Percentiles rank a stretch among this genome's conserved stretches.
Evolutionary conservation across 768 basidiomycete species (phyloP).

Genomic region (Kwoniella shandongensis): DNA sequence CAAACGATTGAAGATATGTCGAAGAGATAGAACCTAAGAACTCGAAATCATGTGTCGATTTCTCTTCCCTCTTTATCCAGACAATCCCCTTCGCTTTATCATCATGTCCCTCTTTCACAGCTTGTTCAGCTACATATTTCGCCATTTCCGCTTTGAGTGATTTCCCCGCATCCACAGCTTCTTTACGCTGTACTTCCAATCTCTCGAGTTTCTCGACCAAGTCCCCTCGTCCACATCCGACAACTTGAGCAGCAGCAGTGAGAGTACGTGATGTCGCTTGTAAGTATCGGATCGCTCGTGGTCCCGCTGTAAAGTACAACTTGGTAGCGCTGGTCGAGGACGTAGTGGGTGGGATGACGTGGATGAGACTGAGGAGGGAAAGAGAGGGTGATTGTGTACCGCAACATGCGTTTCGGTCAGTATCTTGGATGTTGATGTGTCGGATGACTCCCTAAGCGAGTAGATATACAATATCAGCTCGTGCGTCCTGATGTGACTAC

Average conservation of each 20-base stretch:
- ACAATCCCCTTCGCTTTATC: conserved; percentile 18
- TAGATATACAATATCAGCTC: neutral
- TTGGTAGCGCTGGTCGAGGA: conserved; percentile 71
- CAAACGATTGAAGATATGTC: neutral
- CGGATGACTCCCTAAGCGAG: conserved; percentile 61
- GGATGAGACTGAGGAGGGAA: conserved; percentile 75
- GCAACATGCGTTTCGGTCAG: conserved; percentile 61
- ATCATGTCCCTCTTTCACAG: neutral
- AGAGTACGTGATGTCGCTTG: conserved; percentile 63
- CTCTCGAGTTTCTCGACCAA: conserved; percentile 66
- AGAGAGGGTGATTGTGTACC: conserved; percentile 44
- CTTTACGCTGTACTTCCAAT: conserved; percentile 57
- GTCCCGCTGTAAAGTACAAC: conserved; percentile 79
- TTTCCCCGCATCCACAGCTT: conserved; percentile 14
- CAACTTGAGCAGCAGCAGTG: conserved; percentile 60
- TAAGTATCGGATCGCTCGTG: conserved; percentile 68
- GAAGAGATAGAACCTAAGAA: conserved; percentile 28
- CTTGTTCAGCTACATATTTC: conserved; percentile 18
- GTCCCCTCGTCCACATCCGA: conserved; percentile 68
- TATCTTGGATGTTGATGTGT: conserved; percentile 76
- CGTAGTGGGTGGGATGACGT: conserved; percentile 73
- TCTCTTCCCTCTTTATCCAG: conserved; percentile 32
- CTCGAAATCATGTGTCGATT: conserved; percentile 50
- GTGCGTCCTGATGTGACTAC: neutral
- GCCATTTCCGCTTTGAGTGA: conserved; percentile 30